Conservation (phyloP, 345 rosid species). For the Barbarea vulgaris region DNA sequence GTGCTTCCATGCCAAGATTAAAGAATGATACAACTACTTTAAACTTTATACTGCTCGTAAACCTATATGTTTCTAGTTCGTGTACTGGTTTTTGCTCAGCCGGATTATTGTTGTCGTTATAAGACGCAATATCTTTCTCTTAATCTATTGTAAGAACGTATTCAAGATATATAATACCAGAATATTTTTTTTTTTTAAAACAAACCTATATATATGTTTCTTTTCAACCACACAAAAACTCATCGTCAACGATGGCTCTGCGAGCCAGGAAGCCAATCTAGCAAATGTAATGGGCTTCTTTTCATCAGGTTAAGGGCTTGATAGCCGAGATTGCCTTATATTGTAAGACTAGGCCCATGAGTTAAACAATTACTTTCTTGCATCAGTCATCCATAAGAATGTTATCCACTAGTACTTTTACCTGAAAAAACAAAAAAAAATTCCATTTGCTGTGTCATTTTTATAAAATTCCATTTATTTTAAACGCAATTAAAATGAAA, state of each 20-base stretch:
- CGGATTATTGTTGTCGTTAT: too few relatives aligned
- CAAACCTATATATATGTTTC: background rate
- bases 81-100: too few relatives aligned
- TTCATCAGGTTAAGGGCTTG: background rate
- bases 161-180: too few relatives aligned
- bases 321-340: background rate
- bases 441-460: background rate
- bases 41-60: background rate
- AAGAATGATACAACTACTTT: background rate
- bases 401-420: background rate
- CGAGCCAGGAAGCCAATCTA: constrained; percentile 8
- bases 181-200: too few relatives aligned
- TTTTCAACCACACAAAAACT: background rate
- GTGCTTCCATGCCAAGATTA: background rate
- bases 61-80: background rate
- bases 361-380: background rate
- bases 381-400: background rate
- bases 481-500: background rate
- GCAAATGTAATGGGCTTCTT: background rate
- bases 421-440: too few relatives aligned
- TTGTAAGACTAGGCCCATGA: background rate
- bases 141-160: too few relatives aligned
- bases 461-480: background rate
- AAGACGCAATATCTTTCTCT: too few relatives aligned
- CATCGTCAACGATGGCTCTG: background rate